A percentile compares a stretch with the other conserved stretches of the same genome.
These are phyloP conservation scores for Crithidia brevicula DNA, from an alignment of 208 protist species.

Conservation along the genomic window DNA sequence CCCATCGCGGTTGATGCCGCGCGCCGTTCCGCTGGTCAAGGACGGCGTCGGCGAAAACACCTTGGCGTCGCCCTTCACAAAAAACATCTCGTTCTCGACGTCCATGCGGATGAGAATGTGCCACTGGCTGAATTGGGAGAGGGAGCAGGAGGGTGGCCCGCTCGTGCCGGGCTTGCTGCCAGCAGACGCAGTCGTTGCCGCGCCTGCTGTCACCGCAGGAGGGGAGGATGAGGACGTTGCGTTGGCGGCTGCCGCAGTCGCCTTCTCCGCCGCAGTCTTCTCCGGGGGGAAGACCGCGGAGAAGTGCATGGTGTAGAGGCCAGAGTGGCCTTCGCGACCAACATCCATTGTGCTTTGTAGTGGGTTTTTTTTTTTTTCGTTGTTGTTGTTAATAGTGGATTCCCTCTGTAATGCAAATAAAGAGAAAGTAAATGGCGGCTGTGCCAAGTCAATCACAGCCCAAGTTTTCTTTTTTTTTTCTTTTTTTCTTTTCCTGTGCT, in stretches of 20 bases:
- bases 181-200: background rate
- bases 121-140: slow-evolving; percentile 79
- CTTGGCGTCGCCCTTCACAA: slow-evolving; percentile 73
- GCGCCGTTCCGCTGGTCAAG: slow-evolving; percentile 55
- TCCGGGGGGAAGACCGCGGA: slow-evolving; percentile 62
- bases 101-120: slow-evolving; percentile 83
- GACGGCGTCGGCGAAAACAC: slow-evolving; percentile 79
- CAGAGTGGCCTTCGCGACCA: slow-evolving; percentile 66
- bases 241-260: slow-evolving; percentile 13
- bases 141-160: slow-evolving; percentile 36
- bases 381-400: no score
- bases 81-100: slow-evolving; percentile 80
- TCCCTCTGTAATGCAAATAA: no score
- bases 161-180: slow-evolving; percentile 21
- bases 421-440: background rate
- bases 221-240: slow-evolving; percentile 20
- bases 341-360: slow-evolving; percentile 42
- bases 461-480: background rate
- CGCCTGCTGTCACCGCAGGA: background rate
- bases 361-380: slow-evolving; percentile 1
- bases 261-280: slow-evolving; percentile 19
- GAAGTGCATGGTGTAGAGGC: slow-evolving; percentile 88
- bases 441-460: no score
- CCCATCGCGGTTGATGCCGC: slow-evolving; percentile 59
- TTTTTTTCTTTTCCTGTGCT: slow-evolving; percentile 1